Evolutionary conservation across 441 rosid species (phyloP).

Genomic region (Pelargonium citronellum): DNA sequence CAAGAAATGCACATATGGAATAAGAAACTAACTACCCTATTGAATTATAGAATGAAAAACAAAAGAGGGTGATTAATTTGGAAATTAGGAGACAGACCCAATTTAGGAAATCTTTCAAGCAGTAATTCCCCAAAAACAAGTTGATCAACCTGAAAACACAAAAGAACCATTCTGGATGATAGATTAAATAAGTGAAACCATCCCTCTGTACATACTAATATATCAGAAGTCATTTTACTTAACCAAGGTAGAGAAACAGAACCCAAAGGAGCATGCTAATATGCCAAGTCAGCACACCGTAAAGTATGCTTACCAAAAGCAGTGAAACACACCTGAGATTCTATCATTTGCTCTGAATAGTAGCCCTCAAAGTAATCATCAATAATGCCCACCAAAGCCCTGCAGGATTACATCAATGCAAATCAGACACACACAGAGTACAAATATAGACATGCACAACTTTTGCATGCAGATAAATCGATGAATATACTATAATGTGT

Average conservation of each 20-base stretch:
- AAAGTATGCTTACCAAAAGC: slow-evolving; percentile 4
- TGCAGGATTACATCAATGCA: slow-evolving; percentile 26
- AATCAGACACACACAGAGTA: slow-evolving; percentile 13
- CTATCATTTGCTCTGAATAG: slow-evolving; percentile 63
- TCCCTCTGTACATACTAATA: no score
- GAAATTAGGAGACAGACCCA: slow-evolving; percentile 50
- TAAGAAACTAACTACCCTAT: slow-evolving; percentile 33
- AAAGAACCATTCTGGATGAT: not conserved
- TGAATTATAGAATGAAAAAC: slow-evolving; percentile 20
- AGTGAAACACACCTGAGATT: slow-evolving; percentile 51
- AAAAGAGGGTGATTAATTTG: slow-evolving; percentile 14
- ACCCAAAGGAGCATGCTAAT: not conserved
- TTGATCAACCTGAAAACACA: slow-evolving; percentile 56
- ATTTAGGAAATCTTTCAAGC: slow-evolving; percentile 82
- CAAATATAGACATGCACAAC: no score
- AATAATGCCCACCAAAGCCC: slow-evolving; percentile 63
- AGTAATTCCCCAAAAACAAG: slow-evolving; percentile 69
- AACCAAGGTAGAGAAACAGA: not conserved
- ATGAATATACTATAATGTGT: no score
- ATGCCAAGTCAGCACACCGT: not conserved
- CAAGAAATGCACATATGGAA: slow-evolving; percentile 47
- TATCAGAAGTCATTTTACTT: not conserved
- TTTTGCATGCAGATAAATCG: no score
- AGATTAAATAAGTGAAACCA: no score
- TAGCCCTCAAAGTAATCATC: slow-evolving; percentile 67